A percentile compares a stretch with the other conserved stretches of the same genome.
phyloP scores from a whole-genome alignment of 2,329 filamentous ascomycete species.

The Penicillium thymicola region DNA sequence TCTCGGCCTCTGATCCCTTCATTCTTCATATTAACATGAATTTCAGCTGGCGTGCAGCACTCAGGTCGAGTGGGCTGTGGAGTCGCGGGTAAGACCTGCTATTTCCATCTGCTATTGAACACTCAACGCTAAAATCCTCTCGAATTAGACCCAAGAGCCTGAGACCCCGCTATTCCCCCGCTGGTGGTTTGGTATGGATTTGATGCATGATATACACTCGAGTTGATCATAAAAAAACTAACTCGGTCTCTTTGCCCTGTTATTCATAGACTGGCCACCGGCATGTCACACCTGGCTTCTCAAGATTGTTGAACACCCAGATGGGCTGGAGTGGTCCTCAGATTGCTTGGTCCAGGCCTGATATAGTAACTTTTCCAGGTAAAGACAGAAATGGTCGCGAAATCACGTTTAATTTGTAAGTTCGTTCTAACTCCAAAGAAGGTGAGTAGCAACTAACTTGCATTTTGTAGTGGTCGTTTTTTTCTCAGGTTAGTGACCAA shows the following conservation, averaged over 20 bases:
- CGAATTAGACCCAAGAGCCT: neutral
- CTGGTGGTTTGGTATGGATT: neutral
- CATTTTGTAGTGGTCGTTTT: slow-evolving; percentile 14
- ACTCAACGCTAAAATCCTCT: neutral
- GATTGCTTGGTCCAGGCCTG: neutral
- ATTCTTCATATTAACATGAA: neutral
- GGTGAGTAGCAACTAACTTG: neutral
- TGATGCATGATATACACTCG: too few relatives aligned
- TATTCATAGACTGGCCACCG: neutral
- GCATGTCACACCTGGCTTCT: neutral
- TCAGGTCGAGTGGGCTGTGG: neutral
- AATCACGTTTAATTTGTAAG: neutral
- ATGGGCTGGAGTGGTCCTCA: neutral
- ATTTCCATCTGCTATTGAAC: neutral
- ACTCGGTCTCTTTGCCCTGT: neutral
- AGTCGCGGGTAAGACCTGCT: neutral
- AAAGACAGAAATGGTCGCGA: neutral
- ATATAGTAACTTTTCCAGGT: neutral
- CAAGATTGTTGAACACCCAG: neutral
- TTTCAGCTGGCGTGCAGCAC: neutral
- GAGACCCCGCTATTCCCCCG: neutral
- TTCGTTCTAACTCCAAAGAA: neutral
- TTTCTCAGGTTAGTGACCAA: slow-evolving; percentile 17
- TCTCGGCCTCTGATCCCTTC: neutral
- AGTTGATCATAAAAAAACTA: neutral